These are phyloP conservation scores for Neofusicoccum parvum DNA, from an alignment of 2,329 filamentous ascomycete genomes.

Conservation along the genomic window DNA sequence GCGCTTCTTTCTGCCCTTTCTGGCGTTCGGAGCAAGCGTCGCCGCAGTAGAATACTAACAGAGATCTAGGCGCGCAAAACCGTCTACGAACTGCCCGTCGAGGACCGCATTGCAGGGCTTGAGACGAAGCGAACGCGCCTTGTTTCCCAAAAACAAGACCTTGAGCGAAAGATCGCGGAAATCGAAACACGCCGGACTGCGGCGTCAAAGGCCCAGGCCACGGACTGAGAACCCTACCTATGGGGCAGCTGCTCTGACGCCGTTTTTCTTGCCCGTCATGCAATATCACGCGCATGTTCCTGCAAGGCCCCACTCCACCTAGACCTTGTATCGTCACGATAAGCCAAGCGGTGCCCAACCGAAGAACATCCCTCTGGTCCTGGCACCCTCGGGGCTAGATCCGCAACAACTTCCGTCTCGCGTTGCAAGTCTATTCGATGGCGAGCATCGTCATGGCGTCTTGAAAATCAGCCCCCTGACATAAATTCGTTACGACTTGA, in stretches of 20 bases:
- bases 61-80: constrained; percentile 1
- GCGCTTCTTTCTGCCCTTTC: not conserved
- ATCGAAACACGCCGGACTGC: constrained; percentile 28
- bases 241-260: not conserved
- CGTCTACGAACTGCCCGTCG: constrained; percentile 25
- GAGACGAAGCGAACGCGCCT: constrained; percentile 54
- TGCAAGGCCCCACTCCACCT: not conserved
- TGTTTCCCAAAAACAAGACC: constrained; percentile 51
- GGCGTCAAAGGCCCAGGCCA: not conserved
- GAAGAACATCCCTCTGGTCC: not conserved
- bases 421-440: not conserved
- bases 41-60: too few relatives aligned
- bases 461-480: not conserved
- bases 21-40: too few relatives aligned
- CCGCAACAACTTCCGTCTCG: not conserved
- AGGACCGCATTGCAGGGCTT: constrained; percentile 59
- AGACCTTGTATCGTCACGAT: not conserved
- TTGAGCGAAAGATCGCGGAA: constrained; percentile 61
- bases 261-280: constrained; percentile 10
- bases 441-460: not conserved
- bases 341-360: not conserved
- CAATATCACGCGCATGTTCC: not conserved
- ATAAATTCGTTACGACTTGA: not conserved
- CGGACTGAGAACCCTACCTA: not conserved
- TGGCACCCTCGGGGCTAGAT: not conserved